Evolutionary conservation across 2,329 filamentous ascomycete species (phyloP).

Genomic region (Hymenoscyphus occultus): DNA sequence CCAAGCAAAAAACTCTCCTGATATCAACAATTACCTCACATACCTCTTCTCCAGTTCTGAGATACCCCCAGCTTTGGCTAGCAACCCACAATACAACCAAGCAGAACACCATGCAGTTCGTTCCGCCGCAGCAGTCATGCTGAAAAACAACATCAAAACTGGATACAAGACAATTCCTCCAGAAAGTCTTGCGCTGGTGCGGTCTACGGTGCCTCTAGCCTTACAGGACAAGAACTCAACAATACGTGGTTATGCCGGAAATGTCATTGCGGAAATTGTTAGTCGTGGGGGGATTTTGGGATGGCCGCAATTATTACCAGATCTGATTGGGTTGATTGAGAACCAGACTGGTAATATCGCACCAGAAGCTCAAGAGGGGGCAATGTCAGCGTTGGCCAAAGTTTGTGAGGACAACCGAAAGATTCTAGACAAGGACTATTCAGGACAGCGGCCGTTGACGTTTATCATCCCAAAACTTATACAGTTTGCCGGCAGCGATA

Average conservation of each 20-base stretch:
- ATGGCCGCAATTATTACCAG: conserved; percentile 87
- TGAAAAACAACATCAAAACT: conserved; percentile 87
- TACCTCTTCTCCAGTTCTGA: conserved; percentile 78
- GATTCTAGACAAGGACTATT: conserved; percentile 80
- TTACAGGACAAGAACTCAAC: conserved; percentile 78
- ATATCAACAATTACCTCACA: conserved; percentile 96
- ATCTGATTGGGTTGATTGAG: conserved; percentile 73
- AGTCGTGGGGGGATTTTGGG: conserved; percentile 78
- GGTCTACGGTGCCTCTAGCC: conserved; percentile 71
- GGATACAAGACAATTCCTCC: conserved; percentile 75
- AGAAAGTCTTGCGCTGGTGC: conserved; percentile 71
- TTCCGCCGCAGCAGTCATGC: conserved; percentile 84
- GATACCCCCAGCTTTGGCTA: conserved; percentile 55
- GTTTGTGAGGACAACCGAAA: conserved; percentile 96
- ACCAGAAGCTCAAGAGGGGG: conserved; percentile 78
- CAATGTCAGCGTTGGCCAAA: conserved; percentile 88
- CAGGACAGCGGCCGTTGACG: conserved; percentile 82
- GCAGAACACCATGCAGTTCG: conserved; percentile 72
- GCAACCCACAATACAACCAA: conserved; percentile 43
- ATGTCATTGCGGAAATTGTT: conserved; percentile 90
- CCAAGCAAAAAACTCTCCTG: conserved; percentile 82
- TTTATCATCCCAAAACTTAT: conserved; percentile 89
- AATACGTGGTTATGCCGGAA: conserved; percentile 86
- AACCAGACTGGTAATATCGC: conserved; percentile 68
- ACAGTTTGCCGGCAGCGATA: conserved; percentile 74